phyloP scores from a whole-genome alignment of 345 rosid species.

The Salix brachista region DNA sequence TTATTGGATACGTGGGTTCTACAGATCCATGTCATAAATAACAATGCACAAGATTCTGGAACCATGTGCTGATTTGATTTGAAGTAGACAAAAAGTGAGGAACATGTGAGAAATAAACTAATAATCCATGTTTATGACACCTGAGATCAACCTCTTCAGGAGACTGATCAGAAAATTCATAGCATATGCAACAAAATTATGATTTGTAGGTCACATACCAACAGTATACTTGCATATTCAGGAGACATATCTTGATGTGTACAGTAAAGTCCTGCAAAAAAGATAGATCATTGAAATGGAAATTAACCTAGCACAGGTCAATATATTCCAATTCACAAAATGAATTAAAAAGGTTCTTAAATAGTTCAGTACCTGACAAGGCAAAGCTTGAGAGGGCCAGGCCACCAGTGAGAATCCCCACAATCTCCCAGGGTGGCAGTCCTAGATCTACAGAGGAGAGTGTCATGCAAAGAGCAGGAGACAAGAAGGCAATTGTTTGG shows the following conservation, averaged over 20 bases:
- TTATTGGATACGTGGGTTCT: neutral
- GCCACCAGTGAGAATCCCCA: constrained; percentile 79
- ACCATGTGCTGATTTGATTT: neutral
- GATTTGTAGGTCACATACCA: constrained; percentile 45
- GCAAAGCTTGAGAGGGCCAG: constrained; percentile 91
- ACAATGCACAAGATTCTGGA: neutral
- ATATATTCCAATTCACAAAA: neutral
- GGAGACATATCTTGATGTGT: constrained; percentile 97
- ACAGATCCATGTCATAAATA: neutral
- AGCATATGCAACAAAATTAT: neutral
- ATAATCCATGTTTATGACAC: neutral
- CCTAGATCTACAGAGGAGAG: constrained; percentile 84
- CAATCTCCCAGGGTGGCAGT: constrained; percentile 88
- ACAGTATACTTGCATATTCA: constrained; percentile 85
- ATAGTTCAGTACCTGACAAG: constrained; percentile 58
- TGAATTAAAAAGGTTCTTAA: neutral
- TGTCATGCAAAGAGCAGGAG: constrained; percentile 89
- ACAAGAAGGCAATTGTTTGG: constrained; percentile 79
- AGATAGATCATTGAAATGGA: neutral
- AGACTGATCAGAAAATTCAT: neutral
- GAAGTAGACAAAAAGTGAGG: neutral
- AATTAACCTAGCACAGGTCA: neutral
- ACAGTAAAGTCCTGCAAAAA: constrained; percentile 67
- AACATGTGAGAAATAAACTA: neutral
- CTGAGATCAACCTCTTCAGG: neutral